Evolutionary conservation across 257 asterid genomes (phyloP).

Genomic region (Forsythia viridissima): DNA sequence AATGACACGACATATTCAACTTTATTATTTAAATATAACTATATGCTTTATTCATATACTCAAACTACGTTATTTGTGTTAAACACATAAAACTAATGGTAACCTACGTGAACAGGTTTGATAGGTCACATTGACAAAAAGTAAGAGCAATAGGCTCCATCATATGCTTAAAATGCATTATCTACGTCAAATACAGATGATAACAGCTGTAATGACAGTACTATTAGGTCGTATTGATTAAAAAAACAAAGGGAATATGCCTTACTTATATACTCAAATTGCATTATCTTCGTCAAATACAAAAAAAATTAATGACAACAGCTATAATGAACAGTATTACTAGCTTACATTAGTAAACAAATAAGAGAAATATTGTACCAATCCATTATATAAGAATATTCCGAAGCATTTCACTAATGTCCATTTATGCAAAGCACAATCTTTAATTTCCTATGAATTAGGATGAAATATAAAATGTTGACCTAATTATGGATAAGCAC

Average conservation of each 20-base stretch:
- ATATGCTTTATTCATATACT: neutral
- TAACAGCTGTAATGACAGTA: too few relatives aligned
- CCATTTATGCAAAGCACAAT: constrained; percentile 12
- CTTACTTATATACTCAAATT: neutral
- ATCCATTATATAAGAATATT: neutral
- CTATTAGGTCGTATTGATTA: neutral
- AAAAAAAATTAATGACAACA: neutral
- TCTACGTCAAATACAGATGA: neutral
- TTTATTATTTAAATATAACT: neutral
- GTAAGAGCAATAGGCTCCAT: neutral
- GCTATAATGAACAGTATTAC: neutral
- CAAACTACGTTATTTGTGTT: neutral
- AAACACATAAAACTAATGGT: neutral
- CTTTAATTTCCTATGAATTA: neutral
- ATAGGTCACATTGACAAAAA: neutral
- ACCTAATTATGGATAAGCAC: constrained; percentile 22
- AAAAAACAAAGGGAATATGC: neutral
- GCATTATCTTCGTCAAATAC: neutral
- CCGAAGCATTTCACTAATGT: neutral
- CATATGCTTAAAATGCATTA: neutral
- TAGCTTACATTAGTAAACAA: neutral
- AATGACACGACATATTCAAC: neutral
- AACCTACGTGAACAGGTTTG: neutral
- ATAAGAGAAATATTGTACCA: neutral
- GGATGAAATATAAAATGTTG: constrained; percentile 24